Conservation (phyloP, 345 rosid genomes). For the Pugionium dolabratum region DNA sequence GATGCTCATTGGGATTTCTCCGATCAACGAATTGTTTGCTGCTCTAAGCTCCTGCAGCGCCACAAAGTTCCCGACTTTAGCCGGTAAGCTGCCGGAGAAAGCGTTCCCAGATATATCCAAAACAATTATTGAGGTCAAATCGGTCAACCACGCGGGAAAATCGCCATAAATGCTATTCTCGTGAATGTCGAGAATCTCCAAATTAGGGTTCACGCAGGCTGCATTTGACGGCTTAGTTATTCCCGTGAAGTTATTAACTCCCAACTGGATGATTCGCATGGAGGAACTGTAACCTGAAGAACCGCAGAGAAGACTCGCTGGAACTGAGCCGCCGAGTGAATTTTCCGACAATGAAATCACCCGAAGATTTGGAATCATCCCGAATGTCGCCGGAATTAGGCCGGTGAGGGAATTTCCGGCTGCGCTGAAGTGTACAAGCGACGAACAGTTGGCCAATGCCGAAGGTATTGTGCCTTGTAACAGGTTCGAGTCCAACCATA, state of each 20-base stretch:
- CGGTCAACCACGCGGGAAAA: constrained; percentile 75
- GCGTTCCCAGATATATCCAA: constrained; percentile 65
- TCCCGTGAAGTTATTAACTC: constrained; percentile 77
- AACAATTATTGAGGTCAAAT: constrained; percentile 48
- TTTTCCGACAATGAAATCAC: constrained; percentile 66
- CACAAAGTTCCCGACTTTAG: constrained; percentile 45
- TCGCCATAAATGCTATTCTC: constrained; percentile 57
- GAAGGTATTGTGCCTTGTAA: constrained; percentile 78
- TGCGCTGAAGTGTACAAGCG: constrained; percentile 66
- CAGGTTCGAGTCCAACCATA: constrained; percentile 66
- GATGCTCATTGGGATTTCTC: constrained; percentile 52
- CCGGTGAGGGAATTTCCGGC: constrained; percentile 64
- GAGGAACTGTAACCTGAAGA: constrained; percentile 45
- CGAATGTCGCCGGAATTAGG: constrained; percentile 61
- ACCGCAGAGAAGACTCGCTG: constrained; percentile 51
- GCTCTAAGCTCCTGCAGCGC: constrained; percentile 62
- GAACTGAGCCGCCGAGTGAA: constrained; percentile 57
- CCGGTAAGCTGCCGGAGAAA: constrained; percentile 55
- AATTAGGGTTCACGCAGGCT: constrained; percentile 46
- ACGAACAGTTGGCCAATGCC: constrained; percentile 71
- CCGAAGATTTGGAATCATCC: constrained; percentile 55
- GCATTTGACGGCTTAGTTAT: constrained; percentile 55
- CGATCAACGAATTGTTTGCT: constrained; percentile 57
- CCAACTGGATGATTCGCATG: constrained; percentile 55
- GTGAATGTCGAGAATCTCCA: constrained; percentile 78